Percentiles rank a stretch among this genome's conserved stretches.
Evolutionary conservation across 2,329 filamentous ascomycete species (phyloP).

Genomic region (Aspergillus spinulosporus): DNA sequence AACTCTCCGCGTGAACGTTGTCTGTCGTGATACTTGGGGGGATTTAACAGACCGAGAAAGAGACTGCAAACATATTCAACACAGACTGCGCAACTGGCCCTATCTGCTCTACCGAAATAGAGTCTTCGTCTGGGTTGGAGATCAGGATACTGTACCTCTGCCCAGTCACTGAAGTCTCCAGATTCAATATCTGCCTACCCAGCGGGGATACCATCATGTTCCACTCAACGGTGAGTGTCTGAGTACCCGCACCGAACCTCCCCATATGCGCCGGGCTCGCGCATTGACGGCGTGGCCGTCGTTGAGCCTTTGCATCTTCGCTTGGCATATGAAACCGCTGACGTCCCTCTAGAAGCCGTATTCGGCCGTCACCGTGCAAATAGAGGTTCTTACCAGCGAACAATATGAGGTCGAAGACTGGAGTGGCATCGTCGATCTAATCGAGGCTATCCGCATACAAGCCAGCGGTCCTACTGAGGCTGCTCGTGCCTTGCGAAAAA

Average conservation of each 20-base stretch:
- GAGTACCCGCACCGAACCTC: slow-evolving; percentile 2
- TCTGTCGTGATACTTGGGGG: slow-evolving; percentile 5
- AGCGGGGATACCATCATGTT: slow-evolving; percentile 33
- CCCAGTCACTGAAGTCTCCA: neutral
- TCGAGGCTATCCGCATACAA: slow-evolving; percentile 91
- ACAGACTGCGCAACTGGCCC: neutral
- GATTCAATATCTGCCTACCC: neutral
- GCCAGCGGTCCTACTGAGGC: slow-evolving; percentile 83
- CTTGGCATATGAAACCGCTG: neutral
- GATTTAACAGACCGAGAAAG: slow-evolving; percentile 1
- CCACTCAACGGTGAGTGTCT: slow-evolving; percentile 33
- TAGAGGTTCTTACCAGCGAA: slow-evolving; percentile 88
- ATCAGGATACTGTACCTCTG: neutral
- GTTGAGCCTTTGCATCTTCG: neutral
- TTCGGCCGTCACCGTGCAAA: slow-evolving; percentile 86
- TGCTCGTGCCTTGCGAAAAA: slow-evolving; percentile 89
- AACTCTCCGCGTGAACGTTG: neutral
- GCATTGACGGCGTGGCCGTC: neutral
- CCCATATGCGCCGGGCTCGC: neutral
- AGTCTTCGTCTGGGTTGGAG: neutral
- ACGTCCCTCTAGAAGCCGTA: slow-evolving; percentile 68
- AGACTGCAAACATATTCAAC: slow-evolving; percentile 1
- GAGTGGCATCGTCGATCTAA: slow-evolving; percentile 86
- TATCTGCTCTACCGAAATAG: neutral
- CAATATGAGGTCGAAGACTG: slow-evolving; percentile 87